These are phyloP conservation scores for Dysphania ambrosioides DNA, from an alignment of 148 eudicot species.

Conservation along the genomic window DNA sequence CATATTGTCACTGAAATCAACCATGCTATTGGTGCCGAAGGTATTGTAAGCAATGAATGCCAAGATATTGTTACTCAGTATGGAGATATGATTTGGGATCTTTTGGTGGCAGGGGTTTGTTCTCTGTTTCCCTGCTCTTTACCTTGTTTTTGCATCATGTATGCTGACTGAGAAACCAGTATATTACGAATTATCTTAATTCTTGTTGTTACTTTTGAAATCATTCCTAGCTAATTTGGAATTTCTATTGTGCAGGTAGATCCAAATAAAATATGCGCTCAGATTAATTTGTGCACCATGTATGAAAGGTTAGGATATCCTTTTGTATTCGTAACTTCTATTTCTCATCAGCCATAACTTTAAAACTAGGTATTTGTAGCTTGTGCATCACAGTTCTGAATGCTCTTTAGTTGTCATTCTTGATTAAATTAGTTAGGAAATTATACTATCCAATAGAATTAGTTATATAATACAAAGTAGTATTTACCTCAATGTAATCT, in stretches of 20 bases:
- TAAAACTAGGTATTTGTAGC: not conserved
- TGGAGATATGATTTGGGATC: constrained; percentile 83
- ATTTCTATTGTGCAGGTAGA: constrained; percentile 44
- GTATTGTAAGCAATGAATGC: constrained; percentile 69
- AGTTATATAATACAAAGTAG: no score
- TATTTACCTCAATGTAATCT: no score
- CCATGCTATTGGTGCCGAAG: constrained; percentile 83
- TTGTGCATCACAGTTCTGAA: not conserved
- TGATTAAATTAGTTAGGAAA: no score
- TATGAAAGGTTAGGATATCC: constrained; percentile 41
- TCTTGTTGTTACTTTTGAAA: not conserved
- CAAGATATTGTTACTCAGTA: constrained; percentile 58
- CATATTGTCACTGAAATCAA: constrained; percentile 64
- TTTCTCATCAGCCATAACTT: not conserved
- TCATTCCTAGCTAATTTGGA: constrained; percentile 1
- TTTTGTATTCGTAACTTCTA: not conserved
- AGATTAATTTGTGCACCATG: constrained; percentile 48
- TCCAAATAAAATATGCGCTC: constrained; percentile 61
- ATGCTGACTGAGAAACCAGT: not conserved
- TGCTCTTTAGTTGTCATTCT: no score
- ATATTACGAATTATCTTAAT: not conserved
- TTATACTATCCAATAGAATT: no score
- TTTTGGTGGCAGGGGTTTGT: constrained; percentile 65
- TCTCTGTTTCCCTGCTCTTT: constrained; percentile 6
- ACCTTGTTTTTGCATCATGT: not conserved